Base-by-base conservation (phyloP, 2,329 filamentous ascomycete genomes). In the Mycosphaerella sp. region DNA sequence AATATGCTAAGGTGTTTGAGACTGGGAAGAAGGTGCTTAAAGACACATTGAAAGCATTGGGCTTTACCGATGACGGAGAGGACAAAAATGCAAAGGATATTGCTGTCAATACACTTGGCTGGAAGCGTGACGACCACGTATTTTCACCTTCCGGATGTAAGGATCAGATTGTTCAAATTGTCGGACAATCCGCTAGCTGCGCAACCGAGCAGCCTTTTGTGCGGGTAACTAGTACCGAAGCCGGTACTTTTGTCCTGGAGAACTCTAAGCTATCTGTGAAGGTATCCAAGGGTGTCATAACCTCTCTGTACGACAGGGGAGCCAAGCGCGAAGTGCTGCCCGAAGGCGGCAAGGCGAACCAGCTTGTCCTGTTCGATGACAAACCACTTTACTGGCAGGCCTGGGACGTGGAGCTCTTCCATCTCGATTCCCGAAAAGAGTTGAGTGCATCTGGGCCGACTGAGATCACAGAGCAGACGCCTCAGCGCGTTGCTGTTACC, bases 381-480 rank as follows among this genome's bases (percentile, higher is more conserved):
- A 96, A 97, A 72, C 90, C 90, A 17, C 79, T 96, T 18, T 95
- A 94, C 74, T 97, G 89, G 90, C 88, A 96, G 71, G 90, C 89
- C 2, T 95, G 91, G 90, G 91, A 98, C 68, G 91, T 97, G 5
- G 93, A 98, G 70, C 90, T 97, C 25, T 98, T 85, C 73, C 93
- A 98, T 64, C 79, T 97, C 21, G 83, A 94, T 49, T 93, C 89
- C 1, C 83, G 89, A 50, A 80, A 86, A 66, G 86, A 91, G 66
- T 77, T 98, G 12, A 66, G 78, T 5, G 53, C 66, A 12, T 79
- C 83, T 14, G 78, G 80, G 56, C 77, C 82, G 59, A 89, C 87
- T 10, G 78, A 75, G 56, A 84, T 97, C 50, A 73, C 80, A 34
- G 87, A 93, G 63, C 73, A 79, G 49, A 84, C 84, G 53, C 75